Conservation (phyloP, 768 basidiomycete species). For the Filobasidium floriforme region DNA sequence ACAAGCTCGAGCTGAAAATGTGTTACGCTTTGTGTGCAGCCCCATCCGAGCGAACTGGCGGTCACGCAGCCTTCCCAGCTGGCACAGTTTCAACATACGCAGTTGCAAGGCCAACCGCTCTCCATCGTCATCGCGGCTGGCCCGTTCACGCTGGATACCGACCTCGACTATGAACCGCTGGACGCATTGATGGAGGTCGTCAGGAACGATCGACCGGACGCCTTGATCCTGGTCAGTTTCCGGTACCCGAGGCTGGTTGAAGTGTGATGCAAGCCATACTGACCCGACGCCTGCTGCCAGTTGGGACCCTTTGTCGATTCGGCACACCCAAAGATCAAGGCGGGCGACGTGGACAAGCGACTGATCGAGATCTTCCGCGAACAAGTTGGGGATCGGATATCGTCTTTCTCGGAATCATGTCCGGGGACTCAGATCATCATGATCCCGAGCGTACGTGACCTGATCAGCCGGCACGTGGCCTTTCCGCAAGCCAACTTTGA, state of each 20-base stretch:
- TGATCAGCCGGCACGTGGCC: conserved; percentile 68
- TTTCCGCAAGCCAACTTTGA: conserved; percentile 64
- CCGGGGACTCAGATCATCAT: conserved; percentile 68
- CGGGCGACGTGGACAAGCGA: conserved; percentile 62
- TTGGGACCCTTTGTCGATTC: conserved; percentile 85
- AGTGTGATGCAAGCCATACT: too few relatives aligned
- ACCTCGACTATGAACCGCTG: conserved; percentile 70
- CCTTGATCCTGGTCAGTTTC: conserved; percentile 64
- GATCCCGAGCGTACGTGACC: conserved; percentile 73
- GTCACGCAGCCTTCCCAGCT: conserved; percentile 46
- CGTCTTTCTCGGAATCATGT: conserved; percentile 54
- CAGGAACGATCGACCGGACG: conserved; percentile 61
- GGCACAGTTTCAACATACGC: conserved; percentile 44
- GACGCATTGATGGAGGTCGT: conserved; percentile 57
- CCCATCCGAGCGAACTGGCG: conserved; percentile 54
- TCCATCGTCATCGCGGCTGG: conserved; percentile 70
- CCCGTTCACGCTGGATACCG: conserved; percentile 72
- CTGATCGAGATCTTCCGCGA: conserved; percentile 63
- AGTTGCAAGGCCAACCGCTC: conserved; percentile 51
- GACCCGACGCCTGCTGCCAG: conserved; percentile 47
- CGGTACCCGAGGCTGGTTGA: background rate
- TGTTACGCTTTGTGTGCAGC: conserved; percentile 45
- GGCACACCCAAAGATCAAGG: conserved; percentile 63
- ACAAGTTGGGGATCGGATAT: conserved; percentile 57
- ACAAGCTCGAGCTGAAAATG: too few relatives aligned